Base-by-base conservation (phyloP, 2,329 filamentous ascomycete genomes). In the Calonectria montana region DNA sequence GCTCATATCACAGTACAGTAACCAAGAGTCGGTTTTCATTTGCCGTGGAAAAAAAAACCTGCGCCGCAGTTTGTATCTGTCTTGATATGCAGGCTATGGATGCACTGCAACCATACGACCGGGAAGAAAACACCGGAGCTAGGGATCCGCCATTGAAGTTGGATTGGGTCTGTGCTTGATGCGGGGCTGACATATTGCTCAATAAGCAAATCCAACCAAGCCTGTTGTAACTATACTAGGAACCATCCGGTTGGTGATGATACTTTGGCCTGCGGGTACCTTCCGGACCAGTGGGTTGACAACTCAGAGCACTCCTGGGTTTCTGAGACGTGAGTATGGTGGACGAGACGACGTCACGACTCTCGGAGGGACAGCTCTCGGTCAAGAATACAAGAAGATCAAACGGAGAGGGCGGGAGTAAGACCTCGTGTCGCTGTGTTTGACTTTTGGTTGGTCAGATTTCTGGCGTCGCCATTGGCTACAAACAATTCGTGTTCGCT, bases 151-250 rank as follows among this genome's bases (percentile, higher is more conserved):
- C 37, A 35, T 21, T 43, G n/a, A 41, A 59, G 31, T 50, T 21
- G 31, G 37, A 35, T 29, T 67, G 53, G 27, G 57, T 41, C 45
- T 15, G 43, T 67, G 31, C 29, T 50, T 8, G 15, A 61, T 50
- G 55, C 55, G 65, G 65, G 43, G 43, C 31, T 53, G 43, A 62
- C 43, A 37, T 27, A 55, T 62, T 48, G 21, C 55, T 50, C 53
- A 35, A 41, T 59, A 50, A 53, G 55, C 31, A 41, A 18, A 23
- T 21, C 9, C 39, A 53, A 37, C 21, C 18, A 53, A 43, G 13
- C 18, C 23, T 61, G 55, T 41, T 61, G 55, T 41, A 62, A 43
- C 48, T 57, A 50, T 21, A 43, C 18, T 13, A 21, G 13, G 29
- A 21, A 10, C 37, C 29, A 15, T 35, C 31, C 45, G 47, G 35